phyloP scores from a whole-genome alignment of 208 protist genomes.

The Naegleria lovaniensis region DNA sequence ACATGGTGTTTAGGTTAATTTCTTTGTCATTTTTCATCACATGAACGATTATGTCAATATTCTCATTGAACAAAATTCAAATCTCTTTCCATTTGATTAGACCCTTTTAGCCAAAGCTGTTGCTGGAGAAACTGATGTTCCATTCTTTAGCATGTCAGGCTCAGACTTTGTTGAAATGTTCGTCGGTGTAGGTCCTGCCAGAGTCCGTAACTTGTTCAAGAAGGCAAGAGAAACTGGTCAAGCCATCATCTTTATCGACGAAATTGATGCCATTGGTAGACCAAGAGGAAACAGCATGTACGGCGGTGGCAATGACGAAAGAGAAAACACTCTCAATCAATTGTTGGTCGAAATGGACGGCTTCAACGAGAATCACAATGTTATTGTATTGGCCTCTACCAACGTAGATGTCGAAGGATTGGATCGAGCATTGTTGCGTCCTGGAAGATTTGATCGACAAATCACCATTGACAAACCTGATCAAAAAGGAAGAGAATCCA shows the following conservation, averaged over 20 bases:
- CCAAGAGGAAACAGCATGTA: conserved; percentile 54
- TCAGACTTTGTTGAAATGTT: conserved; percentile 71
- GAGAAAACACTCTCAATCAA: conserved; percentile 94
- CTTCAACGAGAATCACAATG: conserved; percentile 75
- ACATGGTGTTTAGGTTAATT: too few relatives aligned
- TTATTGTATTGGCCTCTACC: conserved; percentile 95
- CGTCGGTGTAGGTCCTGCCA: conserved; percentile 61
- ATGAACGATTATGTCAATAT: too few relatives aligned
- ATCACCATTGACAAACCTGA: conserved; percentile 81
- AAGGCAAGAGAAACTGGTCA: conserved; percentile 54
- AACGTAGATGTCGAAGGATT: conserved; percentile 85
- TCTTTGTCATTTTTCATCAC: too few relatives aligned
- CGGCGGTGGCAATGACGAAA: conserved; percentile 71
- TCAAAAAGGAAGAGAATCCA: conserved; percentile 81
- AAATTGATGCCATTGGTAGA: conserved; percentile 79
- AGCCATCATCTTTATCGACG: conserved; percentile 79
- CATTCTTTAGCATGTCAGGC: conserved; percentile 55
- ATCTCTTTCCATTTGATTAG: too few relatives aligned
- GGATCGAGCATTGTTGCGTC: conserved; percentile 73
- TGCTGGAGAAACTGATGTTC: conserved; percentile 81
- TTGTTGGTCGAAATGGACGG: conserved; percentile 97
- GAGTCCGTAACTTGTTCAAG: conserved; percentile 62
- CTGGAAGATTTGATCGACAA: conserved; percentile 86
- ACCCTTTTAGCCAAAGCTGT: conserved; percentile 64
- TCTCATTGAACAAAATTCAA: too few relatives aligned